phyloP scores from a whole-genome alignment of 768 basidiomycete species.

The Serendipita sp. region DNA sequence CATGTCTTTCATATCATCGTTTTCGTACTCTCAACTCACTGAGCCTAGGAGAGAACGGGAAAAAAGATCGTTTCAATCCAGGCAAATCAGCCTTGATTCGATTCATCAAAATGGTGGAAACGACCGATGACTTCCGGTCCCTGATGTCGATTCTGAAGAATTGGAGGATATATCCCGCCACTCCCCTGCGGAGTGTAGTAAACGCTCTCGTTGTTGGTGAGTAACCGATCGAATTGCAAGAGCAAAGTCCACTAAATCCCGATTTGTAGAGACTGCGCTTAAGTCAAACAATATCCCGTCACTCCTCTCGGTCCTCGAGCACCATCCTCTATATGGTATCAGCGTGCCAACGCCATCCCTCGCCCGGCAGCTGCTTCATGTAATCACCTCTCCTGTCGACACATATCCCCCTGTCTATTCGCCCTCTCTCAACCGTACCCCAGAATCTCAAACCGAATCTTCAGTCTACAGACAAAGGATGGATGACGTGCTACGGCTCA shows the following conservation, averaged over 20 bases:
- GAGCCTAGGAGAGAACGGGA: not conserved
- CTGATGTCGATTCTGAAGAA: not conserved
- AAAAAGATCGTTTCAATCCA: not conserved
- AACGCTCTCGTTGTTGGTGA: not conserved
- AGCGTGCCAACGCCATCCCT: not conserved
- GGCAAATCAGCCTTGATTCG: not conserved
- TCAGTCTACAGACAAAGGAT: not conserved
- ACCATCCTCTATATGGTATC: slow-evolving; percentile 1
- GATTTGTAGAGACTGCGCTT: not conserved
- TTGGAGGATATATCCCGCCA: not conserved
- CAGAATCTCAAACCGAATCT: not conserved
- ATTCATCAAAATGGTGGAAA: not conserved
- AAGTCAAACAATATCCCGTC: not conserved
- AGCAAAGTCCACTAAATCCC: not conserved
- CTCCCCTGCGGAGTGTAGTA: not conserved
- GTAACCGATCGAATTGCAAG: not conserved
- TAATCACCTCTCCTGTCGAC: not conserved
- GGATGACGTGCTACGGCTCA: not conserved
- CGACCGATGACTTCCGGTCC: not conserved
- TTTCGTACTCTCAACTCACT: not conserved
- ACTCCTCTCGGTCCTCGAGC: not conserved
- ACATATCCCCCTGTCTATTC: not conserved
- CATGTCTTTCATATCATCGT: not conserved
- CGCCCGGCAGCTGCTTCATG: not conserved
- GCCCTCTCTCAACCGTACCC: not conserved